Evolutionary conservation across 306 rosid species (phyloP).

Genomic region (Gastrolobium villosum): DNA sequence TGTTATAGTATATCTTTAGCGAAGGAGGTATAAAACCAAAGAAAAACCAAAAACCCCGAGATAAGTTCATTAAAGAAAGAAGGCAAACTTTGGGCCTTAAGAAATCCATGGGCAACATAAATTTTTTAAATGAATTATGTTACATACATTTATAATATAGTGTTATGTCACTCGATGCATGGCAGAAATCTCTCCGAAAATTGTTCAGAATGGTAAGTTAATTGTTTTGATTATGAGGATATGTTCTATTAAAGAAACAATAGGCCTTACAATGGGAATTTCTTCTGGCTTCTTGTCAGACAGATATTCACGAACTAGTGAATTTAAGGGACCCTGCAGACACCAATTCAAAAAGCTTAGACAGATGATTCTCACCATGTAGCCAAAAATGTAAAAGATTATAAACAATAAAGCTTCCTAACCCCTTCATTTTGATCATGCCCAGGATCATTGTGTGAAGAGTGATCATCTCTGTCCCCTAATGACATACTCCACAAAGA

Average conservation of each 20-base stretch:
- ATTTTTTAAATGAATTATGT: background rate
- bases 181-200: background rate
- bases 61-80: constrained; percentile 4
- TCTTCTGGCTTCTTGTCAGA: constrained; percentile 78
- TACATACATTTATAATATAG: background rate
- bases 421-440: constrained; percentile 66
- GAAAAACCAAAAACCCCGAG: background rate
- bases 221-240: background rate
- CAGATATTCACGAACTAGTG: constrained; percentile 74
- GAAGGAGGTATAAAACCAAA: constrained; percentile 10
- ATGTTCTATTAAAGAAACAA: constrained; percentile 20
- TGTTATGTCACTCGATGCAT: background rate
- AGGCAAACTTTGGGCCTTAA: background rate
- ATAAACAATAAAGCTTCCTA: constrained; percentile 53
- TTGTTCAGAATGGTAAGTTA: background rate
- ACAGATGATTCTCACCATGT: constrained; percentile 14
- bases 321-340: constrained; percentile 67
- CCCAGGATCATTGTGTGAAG: constrained; percentile 52
- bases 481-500: constrained; percentile 54
- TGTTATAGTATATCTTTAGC: constrained; percentile 42
- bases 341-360: constrained; percentile 39
- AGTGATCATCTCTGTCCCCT: constrained; percentile 64
- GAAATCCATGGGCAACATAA: background rate
- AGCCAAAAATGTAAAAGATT: constrained; percentile 7
- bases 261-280: constrained; percentile 76